Base-by-base conservation (phyloP, 164 flowering plant species). In the Nymphaea colorata region DNA sequence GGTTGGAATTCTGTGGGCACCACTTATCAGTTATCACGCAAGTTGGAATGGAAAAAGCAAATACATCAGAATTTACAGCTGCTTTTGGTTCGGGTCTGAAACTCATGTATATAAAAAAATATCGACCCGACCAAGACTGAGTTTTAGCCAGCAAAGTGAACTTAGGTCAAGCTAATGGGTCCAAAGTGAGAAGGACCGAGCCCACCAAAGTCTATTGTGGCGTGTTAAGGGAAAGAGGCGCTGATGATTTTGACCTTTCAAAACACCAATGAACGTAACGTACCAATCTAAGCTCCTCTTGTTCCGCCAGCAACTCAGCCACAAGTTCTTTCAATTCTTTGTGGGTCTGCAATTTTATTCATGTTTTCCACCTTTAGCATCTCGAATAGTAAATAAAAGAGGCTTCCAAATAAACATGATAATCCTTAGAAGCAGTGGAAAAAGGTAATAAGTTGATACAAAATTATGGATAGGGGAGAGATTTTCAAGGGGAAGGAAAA, bases 321-420 rank as follows among this genome's bases (percentile, higher is more conserved):
- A 79, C 41, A 18, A 59, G 66, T 41, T 71, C 67, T 67, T 67
- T 10, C 77, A 59, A 66, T 4, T 79, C 78, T 47, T 79, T 79
- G 67, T 51, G 76, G 67, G 69, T 75, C 89, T 83, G 73, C 76
- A 78, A 57, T n/a, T n/a, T n/a, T n/a, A 0, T 44, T 41, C 42
- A 51, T 51, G 14, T 51, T 51, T 15, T 15, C 3, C 57, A 51
- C 57, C 57, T 51, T 51, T 51, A 62, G 62, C 43, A 65, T 45
- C 51, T 15, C 66, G 45, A 67, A 64, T n/a, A 41, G n/a, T n/a
- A n/a, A n/a, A n/a, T n/a, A n/a, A n/a, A n/a, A n/a, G n/a, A n/a
- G n/a, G n/a, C n/a, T n/a, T n/a, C 51, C 61, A 25, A n/a, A 18
- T 15, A 43, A 44, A 62, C 16, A 42, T 25, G 36, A 25, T 25